phyloP scores from a whole-genome alignment of 495 filamentous ascomycete genomes.

The Penicillium atrosanguineum region DNA sequence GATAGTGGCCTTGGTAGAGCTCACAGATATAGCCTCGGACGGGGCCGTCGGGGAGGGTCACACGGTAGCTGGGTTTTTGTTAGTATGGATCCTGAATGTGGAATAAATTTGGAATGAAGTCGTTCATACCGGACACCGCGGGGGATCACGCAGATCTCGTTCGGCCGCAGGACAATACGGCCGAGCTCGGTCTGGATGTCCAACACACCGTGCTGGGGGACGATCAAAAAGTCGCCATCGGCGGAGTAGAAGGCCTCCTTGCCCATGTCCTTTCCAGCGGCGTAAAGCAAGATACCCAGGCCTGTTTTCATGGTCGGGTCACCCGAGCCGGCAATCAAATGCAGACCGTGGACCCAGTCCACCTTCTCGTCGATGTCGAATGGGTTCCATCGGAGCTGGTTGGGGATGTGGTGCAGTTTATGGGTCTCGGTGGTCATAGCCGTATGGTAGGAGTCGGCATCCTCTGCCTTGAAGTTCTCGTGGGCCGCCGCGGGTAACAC shows the following conservation, averaged over 20 bases:
- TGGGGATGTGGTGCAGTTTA: conserved; percentile 67
- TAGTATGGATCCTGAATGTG: not conserved
- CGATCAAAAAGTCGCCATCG: conserved; percentile 86
- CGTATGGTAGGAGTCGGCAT: conserved; percentile 53
- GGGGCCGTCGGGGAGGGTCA: conserved; percentile 61
- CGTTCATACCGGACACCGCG: conserved; percentile 58
- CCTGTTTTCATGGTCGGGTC: conserved; percentile 80
- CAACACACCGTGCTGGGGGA: conserved; percentile 77
- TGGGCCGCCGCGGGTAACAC: conserved; percentile 84
- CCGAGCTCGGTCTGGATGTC: conserved; percentile 88
- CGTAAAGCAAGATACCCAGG: conserved; percentile 78
- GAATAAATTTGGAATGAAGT: not conserved
- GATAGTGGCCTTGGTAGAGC: conserved; percentile 80
- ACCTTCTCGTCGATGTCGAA: conserved; percentile 72
- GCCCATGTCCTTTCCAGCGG: conserved; percentile 78
- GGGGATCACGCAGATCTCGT: conserved; percentile 87
- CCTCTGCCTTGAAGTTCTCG: conserved; percentile 62
- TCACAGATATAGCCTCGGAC: conserved; percentile 85
- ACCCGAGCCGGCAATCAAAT: conserved; percentile 76
- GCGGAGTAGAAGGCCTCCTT: conserved; percentile 82
- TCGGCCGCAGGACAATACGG: conserved; percentile 75
- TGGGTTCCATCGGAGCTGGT: conserved; percentile 89
- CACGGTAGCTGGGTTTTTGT: conserved; percentile 56
- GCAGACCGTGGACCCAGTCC: conserved; percentile 78
- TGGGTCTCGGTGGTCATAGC: conserved; percentile 46